These are phyloP conservation scores for Dictyostelium intermedium DNA, from an alignment of 78 protist genomes.

Conservation along the genomic window DNA sequence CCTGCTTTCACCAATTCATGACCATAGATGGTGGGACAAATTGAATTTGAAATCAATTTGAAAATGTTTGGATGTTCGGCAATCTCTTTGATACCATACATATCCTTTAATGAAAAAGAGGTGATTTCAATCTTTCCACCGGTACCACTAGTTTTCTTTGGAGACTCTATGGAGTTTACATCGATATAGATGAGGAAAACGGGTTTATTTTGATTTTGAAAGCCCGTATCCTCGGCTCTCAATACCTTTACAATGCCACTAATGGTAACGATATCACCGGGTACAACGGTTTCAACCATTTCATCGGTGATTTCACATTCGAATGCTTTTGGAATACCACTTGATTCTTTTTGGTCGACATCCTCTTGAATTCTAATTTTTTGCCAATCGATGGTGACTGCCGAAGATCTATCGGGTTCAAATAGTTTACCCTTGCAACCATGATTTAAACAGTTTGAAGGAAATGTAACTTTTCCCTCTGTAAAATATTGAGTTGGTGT, in stretches of 20 bases:
- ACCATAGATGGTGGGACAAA: slow-evolving; percentile 98
- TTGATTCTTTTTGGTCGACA: slow-evolving; percentile 81
- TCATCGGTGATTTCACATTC: slow-evolving; percentile 95
- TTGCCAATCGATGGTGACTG: slow-evolving; percentile 92
- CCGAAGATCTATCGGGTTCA: slow-evolving; percentile 70
- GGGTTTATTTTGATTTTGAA: neutral
- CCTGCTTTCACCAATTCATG: slow-evolving; percentile 98
- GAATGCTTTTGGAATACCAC: slow-evolving; percentile 95
- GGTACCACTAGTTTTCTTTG: slow-evolving; percentile 25
- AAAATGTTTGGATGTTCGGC: slow-evolving; percentile 80
- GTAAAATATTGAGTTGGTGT: slow-evolving; percentile 8
- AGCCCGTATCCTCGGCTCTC: slow-evolving; percentile 55
- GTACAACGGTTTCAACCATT: slow-evolving; percentile 89
- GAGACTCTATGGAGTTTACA: slow-evolving; percentile 84
- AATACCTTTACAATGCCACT: slow-evolving; percentile 93
- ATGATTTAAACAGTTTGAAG: slow-evolving; percentile 29
- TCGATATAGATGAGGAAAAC: slow-evolving; percentile 77
- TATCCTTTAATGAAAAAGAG: slow-evolving; percentile 78
- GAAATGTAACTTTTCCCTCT: slow-evolving; percentile 33
- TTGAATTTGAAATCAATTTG: slow-evolving; percentile 92
- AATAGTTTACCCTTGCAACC: slow-evolving; percentile 81
- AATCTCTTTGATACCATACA: slow-evolving; percentile 85
- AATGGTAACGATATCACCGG: slow-evolving; percentile 95
- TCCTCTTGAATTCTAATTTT: slow-evolving; percentile 91
- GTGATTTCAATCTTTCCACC: neutral